Conservation (phyloP, 2,329 filamentous ascomycete genomes). For the Sporothrix curviconia region DNA sequence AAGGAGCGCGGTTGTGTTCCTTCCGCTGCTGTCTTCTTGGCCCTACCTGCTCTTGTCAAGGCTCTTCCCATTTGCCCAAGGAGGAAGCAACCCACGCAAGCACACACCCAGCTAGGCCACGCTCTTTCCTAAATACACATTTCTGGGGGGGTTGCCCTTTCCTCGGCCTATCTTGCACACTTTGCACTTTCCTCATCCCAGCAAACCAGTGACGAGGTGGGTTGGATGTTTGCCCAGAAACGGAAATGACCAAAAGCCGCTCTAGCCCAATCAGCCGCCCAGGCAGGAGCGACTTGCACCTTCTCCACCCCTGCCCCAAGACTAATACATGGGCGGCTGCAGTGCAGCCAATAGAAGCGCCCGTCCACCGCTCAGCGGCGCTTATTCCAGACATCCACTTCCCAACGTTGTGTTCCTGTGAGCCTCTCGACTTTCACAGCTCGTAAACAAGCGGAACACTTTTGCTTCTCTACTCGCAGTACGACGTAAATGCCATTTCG, state of each 20-base stretch:
- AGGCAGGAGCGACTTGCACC: neutral
- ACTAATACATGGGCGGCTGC: slow-evolving; percentile 16
- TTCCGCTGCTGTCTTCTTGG: too few species aligned
- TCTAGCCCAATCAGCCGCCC: slow-evolving; percentile 7
- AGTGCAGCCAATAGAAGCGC: slow-evolving; percentile 24
- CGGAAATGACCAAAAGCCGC: neutral
- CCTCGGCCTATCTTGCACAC: too few species aligned
- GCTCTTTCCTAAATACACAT: neutral
- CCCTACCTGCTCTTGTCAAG: neutral
- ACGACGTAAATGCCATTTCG: too few species aligned
- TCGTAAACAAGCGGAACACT: neutral
- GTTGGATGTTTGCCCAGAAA: too few species aligned
- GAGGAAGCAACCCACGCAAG: too few species aligned
- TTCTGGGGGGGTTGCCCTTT: too few species aligned
- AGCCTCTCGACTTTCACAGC: neutral
- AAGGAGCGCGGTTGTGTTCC: neutral
- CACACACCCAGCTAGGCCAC: too few species aligned
- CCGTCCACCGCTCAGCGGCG: slow-evolving; percentile 27
- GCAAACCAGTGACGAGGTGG: too few species aligned
- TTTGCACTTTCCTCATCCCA: too few species aligned
- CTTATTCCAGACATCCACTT: slow-evolving; percentile 33
- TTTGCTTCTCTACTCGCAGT: too few species aligned
- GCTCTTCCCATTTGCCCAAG: too few species aligned
- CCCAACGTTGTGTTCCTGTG: neutral
- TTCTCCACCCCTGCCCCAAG: neutral